Base-by-base conservation (phyloP, 176 grass and related monocot species). In the Avena eriantha region DNA sequence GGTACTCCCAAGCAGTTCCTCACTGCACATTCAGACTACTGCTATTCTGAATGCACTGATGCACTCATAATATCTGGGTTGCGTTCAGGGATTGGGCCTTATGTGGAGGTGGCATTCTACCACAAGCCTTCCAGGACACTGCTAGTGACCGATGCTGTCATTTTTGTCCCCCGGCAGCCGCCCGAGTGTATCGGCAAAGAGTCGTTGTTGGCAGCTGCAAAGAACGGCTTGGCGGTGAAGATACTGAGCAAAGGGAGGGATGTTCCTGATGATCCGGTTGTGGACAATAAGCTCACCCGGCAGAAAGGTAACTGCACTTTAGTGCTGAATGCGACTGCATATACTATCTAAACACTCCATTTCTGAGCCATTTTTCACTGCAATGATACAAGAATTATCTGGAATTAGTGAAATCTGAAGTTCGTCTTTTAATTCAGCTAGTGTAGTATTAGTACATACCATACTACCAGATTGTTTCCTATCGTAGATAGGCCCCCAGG, bases 221-320 rank as follows among this genome's bases (percentile, higher is more conserved):
- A 91, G 83, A 98, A 98, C 61, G 96, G 96, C 47, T 82, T 98
- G 78, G 96, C 96, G 43, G 96, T 98, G 59, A 96, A 98, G 88
- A 5, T 98, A 60, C 79, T 96, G 69, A 98, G 96, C 85, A 96
- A 96, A 94, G 96, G 96, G 85, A 98, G 89, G 69, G 90, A 96
- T 45, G 93, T 98, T 79, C 88, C 90, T 2, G 90, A 96, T 17
- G 93, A 98, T 80, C 93, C 96, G 17, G 84, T 96, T 51, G 82
- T 93, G 3, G 96, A 98, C 79, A 94, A 94, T 48, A 85, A 85
- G 70, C 69, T 94, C n/a, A 96, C 89, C 46, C 86, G 86, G 21
- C 88, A 98, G 77, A 98, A 90, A 91, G 96, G 96, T 96, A 58
- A 82, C 14, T n/a, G n/a, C n/a, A n/a, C n/a, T n/a, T n/a, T n/a